Conservation (phyloP, 345 rosid genomes). For the Gossypium sturtianum region DNA sequence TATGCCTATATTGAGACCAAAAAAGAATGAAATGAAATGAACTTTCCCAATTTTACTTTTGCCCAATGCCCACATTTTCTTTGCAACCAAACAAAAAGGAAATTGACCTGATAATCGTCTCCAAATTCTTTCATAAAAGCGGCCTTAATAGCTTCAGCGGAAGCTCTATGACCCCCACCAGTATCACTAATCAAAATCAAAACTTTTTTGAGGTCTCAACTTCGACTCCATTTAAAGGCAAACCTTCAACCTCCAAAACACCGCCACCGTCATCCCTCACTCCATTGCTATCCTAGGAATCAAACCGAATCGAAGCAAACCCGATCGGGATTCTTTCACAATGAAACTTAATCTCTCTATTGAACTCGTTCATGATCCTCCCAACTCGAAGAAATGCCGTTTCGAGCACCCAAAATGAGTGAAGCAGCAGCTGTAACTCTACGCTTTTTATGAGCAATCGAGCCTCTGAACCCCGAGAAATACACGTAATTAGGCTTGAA, state of each 20-base stretch:
- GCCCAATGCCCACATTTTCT: background rate
- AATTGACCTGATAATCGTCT: conserved; percentile 78
- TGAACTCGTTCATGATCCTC: conserved; percentile 53
- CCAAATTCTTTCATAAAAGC: conserved; percentile 82
- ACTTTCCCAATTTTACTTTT: background rate
- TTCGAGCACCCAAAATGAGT: no score
- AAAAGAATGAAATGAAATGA: background rate
- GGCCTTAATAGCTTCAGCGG: no score
- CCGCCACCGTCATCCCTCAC: conserved; percentile 42
- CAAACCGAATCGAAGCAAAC: conserved; percentile 58
- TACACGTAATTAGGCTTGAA: no score
- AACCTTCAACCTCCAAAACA: conserved; percentile 52
- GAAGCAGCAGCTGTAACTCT: no score
- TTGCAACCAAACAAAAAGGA: conserved; percentile 6
- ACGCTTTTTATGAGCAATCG: no score
- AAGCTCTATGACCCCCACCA: no score
- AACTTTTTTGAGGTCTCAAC: conserved; percentile 61
- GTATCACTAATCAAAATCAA: conserved; percentile 55
- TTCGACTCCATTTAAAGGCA: conserved; percentile 46
- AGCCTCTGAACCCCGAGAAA: no score
- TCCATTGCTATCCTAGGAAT: conserved; percentile 42
- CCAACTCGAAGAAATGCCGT: conserved; percentile 21
- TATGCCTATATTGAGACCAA: background rate
- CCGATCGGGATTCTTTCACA: conserved; percentile 72
- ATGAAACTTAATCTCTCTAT: conserved; percentile 49